Percentiles rank a stretch among this genome's conserved stretches.
phyloP scores from a whole-genome alignment of 2,329 filamentous ascomycete genomes.

The Diaporthe sp. region DNA sequence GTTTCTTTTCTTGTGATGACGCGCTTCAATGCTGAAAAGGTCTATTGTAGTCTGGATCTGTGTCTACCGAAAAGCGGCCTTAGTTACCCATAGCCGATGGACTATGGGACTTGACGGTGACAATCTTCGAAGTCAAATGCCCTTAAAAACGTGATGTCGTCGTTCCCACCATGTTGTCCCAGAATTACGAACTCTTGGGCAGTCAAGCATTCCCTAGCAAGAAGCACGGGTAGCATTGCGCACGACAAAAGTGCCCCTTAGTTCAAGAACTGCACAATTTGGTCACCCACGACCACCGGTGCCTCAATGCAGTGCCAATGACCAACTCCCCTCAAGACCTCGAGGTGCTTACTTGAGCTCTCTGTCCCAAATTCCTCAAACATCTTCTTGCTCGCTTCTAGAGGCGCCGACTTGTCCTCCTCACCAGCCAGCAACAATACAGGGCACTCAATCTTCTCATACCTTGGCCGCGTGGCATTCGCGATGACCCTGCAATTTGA shows the following conservation, averaged over 20 bases:
- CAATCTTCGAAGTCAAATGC: not conserved
- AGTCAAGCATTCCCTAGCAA: not conserved
- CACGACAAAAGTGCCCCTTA: not conserved
- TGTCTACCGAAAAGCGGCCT: not conserved
- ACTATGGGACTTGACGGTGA: not conserved
- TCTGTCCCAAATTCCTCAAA: slow-evolving; percentile 26
- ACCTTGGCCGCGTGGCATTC: slow-evolving; percentile 59
- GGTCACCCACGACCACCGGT: slow-evolving; percentile 19
- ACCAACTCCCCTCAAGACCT: slow-evolving; percentile 33
- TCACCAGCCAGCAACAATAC: slow-evolving; percentile 50
- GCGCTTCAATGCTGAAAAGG: not conserved
- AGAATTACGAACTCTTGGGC: not conserved
- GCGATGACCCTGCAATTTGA: slow-evolving; percentile 53
- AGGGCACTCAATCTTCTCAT: slow-evolving; percentile 67
- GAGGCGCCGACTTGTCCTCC: slow-evolving; percentile 35
- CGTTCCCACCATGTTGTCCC: too few species aligned
- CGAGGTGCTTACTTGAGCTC: slow-evolving; percentile 2
- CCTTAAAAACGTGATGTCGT: too few species aligned
- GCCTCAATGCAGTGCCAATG: slow-evolving; percentile 40
- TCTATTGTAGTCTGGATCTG: not conserved
- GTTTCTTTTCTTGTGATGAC: not conserved
- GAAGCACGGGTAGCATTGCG: too few species aligned
- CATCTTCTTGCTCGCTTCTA: slow-evolving; percentile 35
- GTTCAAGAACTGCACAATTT: slow-evolving; percentile 23
- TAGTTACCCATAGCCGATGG: not conserved